Evolutionary conservation across 768 basidiomycete species (phyloP).

Genomic region (Leccinum arenicola): DNA sequence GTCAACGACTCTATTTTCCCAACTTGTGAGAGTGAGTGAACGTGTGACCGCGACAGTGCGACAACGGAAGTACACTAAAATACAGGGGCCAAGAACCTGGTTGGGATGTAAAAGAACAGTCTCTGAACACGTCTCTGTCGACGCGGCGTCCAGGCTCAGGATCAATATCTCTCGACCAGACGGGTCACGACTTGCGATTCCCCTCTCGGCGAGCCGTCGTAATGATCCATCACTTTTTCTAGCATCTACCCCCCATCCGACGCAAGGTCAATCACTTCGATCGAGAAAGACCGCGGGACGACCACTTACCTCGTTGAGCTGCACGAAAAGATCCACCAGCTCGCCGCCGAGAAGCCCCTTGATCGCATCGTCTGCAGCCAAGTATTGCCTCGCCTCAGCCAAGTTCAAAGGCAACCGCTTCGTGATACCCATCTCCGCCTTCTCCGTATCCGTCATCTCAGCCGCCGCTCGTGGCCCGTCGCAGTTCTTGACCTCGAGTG

Average conservation of each 20-base stretch:
- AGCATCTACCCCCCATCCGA: slow-evolving; percentile 11
- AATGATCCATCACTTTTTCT: slow-evolving; percentile 21
- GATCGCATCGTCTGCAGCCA: slow-evolving; percentile 39
- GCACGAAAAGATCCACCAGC: slow-evolving; percentile 45
- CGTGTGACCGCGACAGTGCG: background rate
- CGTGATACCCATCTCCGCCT: slow-evolving; percentile 45
- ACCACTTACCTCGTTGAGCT: slow-evolving; percentile 46
- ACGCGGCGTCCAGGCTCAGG: background rate
- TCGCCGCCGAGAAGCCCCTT: slow-evolving; percentile 42
- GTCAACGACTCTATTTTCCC: background rate
- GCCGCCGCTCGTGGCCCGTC: slow-evolving; percentile 34
- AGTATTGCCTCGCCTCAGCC: slow-evolving; percentile 43
- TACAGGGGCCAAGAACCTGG: background rate
- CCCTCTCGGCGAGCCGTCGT: slow-evolving; percentile 13
- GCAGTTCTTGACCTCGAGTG: slow-evolving; percentile 41
- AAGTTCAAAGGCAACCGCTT: slow-evolving; percentile 50
- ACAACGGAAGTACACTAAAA: background rate
- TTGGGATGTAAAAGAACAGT: too few relatives aligned
- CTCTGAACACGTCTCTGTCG: background rate
- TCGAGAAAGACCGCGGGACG: background rate
- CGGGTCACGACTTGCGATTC: slow-evolving; percentile 21
- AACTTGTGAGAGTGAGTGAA: background rate
- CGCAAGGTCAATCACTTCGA: background rate
- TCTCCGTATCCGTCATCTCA: slow-evolving; percentile 43
- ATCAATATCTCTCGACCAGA: slow-evolving; percentile 31